Evolutionary conservation across 805 yeast genomes (phyloP), one percentile per base, ranked within the genome.

Genomic region (Saturnispora ahearnii): DNA sequence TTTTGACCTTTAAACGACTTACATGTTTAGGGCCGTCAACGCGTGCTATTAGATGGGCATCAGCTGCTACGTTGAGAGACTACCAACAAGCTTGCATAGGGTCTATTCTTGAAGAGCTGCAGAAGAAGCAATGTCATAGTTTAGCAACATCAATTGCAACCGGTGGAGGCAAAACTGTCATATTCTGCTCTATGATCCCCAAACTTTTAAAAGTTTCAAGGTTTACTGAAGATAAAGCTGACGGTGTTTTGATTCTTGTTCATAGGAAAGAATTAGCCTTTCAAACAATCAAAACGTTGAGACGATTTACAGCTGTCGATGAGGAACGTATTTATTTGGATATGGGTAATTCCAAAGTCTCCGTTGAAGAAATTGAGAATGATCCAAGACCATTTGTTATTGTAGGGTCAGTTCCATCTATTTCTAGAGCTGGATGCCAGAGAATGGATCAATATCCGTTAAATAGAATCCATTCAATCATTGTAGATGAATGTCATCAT

Each of bases 401-500:
- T 1, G 78, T 90, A 7, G 96, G 87, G 0, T 84, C 95, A 0
- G 85, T 87, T 0, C 88, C 81, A 22, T 76, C 93, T 0, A 61
- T 89, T 45, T 65, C 80, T 18, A 62, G 72, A 13, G 53, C 61
- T 5, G 49, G 57, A 34, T 44, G 50, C 24, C 56, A 65, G 0
- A 62, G 93, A 43, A 65, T 87, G 18, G 64, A 66, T 1, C 64
- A 69, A 44, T 84, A 82, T 58, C 64, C 77, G 49, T 83, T 90
- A 0, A 45, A 49, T 2, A 76, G 77, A n/a, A 83, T 75, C 67
- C 84, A 87, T 60, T 71, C 89, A 31, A 76, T 91, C 15, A 79
- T 90, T 21, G 71, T 90, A 2, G 98, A 90, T 65, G 98, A 90
- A 62, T 95, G 96, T 38, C 98, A 90, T 61, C 97, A 90, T 64